phyloP scores from a whole-genome alignment of 192 early-diverging fungal genomes.

The Haplosporangium gracile region DNA sequence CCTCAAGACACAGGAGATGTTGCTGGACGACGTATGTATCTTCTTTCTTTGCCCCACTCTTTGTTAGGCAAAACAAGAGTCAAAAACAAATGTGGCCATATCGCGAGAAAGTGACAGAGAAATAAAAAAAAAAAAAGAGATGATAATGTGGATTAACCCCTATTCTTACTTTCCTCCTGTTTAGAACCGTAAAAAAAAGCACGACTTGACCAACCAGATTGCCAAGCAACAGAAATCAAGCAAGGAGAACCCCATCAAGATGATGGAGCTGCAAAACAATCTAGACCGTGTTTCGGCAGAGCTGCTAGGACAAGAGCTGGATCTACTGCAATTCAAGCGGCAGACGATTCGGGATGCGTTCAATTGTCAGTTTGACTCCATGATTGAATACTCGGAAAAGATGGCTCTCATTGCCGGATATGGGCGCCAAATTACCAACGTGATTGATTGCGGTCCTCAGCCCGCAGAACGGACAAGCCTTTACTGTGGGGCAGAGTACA shows the following conservation, averaged over 20 bases:
- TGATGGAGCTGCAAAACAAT: conserved; percentile 56
- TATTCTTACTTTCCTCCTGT: not conserved
- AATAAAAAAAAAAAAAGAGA: not conserved
- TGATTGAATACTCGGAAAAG: conserved; percentile 57
- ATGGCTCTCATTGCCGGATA: conserved; percentile 59
- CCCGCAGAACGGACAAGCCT: conserved; percentile 24
- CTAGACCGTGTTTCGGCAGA: conserved; percentile 51
- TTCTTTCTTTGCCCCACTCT: not conserved
- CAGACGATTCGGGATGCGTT: conserved; percentile 53
- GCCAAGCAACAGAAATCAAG: conserved; percentile 52
- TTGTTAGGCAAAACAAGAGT: not conserved
- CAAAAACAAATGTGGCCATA: not conserved
- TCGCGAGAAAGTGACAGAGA: not conserved
- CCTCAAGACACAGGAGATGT: conserved; percentile 50
- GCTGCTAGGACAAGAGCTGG: conserved; percentile 39
- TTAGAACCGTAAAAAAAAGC: conserved; percentile 56
- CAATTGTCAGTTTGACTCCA: conserved; percentile 51
- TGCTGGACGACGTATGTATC: conserved; percentile 46
- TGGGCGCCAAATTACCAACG: conserved; percentile 56
- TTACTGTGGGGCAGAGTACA: conserved; percentile 50
- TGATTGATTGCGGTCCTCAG: conserved; percentile 47
- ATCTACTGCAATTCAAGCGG: conserved; percentile 56
- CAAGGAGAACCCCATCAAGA: conserved; percentile 56
- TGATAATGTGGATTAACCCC: not conserved
- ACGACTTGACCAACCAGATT: conserved; percentile 51